Percentiles rank a stretch among this genome's conserved stretches.
These are phyloP conservation scores for Tricholoma furcatifolium DNA, from an alignment of 768 basidiomycete species.

Conservation along the genomic window DNA sequence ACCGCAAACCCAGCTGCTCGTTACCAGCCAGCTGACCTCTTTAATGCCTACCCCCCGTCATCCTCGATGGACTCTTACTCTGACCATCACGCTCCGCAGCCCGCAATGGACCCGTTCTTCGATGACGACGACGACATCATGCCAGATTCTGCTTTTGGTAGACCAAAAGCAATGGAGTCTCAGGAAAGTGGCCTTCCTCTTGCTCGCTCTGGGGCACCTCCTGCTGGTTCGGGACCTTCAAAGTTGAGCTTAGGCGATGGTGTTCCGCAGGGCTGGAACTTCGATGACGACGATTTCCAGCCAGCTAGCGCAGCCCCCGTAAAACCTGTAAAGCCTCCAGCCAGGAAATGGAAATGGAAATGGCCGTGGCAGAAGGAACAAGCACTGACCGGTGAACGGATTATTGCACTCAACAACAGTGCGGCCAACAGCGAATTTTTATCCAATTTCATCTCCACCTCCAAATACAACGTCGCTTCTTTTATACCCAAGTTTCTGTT, in stretches of 20 bases:
- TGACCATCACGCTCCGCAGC: slow-evolving; percentile 42
- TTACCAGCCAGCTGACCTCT: slow-evolving; percentile 52
- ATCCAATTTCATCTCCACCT: slow-evolving; percentile 88
- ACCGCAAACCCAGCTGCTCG: slow-evolving; percentile 66
- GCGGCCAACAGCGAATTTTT: slow-evolving; percentile 62
- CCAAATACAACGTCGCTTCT: slow-evolving; percentile 87
- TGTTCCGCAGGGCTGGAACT: slow-evolving; percentile 69
- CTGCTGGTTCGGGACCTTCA: slow-evolving; percentile 55
- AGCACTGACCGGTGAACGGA: slow-evolving; percentile 67
- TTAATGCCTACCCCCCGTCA: slow-evolving; percentile 63
- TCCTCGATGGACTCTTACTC: slow-evolving; percentile 37
- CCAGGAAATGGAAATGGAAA: slow-evolving; percentile 51
- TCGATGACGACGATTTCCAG: slow-evolving; percentile 63
- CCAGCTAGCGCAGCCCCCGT: slow-evolving; percentile 37
- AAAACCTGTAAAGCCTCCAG: slow-evolving; percentile 42
- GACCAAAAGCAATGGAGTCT: slow-evolving; percentile 46
- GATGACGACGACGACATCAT: slow-evolving; percentile 78
- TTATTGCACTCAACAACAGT: slow-evolving; percentile 81
- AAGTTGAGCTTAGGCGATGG: slow-evolving; percentile 44
- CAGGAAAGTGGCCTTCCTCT: slow-evolving; percentile 61
- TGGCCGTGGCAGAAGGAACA: slow-evolving; percentile 84
- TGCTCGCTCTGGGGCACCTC: slow-evolving; percentile 55
- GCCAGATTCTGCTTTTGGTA: slow-evolving; percentile 68
- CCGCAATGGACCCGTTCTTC: slow-evolving; percentile 80
- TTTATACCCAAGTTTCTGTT: slow-evolving; percentile 93